phyloP scores from a whole-genome alignment of 768 basidiomycete genomes.

The Gautieria morchelliformis region DNA sequence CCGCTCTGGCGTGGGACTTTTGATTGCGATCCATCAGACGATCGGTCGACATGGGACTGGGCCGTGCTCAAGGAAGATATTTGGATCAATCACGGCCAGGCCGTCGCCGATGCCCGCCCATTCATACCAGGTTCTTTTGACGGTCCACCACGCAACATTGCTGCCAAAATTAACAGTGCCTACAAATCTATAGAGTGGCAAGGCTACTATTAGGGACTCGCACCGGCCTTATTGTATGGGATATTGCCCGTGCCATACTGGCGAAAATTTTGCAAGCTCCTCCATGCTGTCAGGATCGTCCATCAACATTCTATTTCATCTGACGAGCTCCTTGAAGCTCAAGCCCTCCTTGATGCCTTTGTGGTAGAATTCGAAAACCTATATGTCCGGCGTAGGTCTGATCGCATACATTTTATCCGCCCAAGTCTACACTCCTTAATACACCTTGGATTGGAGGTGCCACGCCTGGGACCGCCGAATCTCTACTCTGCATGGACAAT shows the following conservation, averaged over 20 bases:
- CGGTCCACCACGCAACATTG: slow-evolving; percentile 30
- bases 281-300: no score
- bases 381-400: neutral
- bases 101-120: slow-evolving; percentile 20
- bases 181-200: slow-evolving; percentile 23
- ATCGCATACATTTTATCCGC: no score
- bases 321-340: neutral
- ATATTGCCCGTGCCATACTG: no score
- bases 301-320: neutral
- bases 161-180: slow-evolving; percentile 27
- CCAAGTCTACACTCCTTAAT: neutral
- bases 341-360: neutral
- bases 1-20: slow-evolving; percentile 23
- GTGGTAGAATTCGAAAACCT: neutral
- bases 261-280: no score
- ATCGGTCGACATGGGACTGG: slow-evolving; percentile 25
- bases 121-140: slow-evolving; percentile 34
- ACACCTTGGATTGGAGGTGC: neutral
- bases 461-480: neutral
- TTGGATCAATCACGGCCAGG: slow-evolving; percentile 29
- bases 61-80: slow-evolving; percentile 14
- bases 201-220: slow-evolving; percentile 20
- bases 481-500: no score
- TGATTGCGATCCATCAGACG: slow-evolving; percentile 27
- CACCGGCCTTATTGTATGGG: slow-evolving; percentile 24